Base-by-base conservation (phyloP, 495 filamentous ascomycete species). In the Aspergillus coremiiformis region DNA sequence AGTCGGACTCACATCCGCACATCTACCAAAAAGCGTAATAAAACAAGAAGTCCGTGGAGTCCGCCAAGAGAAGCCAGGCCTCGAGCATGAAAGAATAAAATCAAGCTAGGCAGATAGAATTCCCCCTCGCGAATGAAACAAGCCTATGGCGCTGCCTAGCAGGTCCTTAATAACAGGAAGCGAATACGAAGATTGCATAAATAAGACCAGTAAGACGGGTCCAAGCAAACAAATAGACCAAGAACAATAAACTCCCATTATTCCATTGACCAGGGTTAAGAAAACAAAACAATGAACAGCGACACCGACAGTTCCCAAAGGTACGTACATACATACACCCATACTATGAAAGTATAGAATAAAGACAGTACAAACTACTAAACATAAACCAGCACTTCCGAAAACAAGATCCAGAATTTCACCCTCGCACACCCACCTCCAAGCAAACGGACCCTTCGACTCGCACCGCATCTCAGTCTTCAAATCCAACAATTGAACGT, bases 401-500 rank as follows among this genome's bases (percentile, higher is more conserved):
- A 42, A 26, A 17, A 26, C 45, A 41, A 61, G 51, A 53, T 59
- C 64, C 21, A 63, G 68, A 46, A 62, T 63, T 71, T 73, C 54
- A 56, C 66, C 43, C 60, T 71, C 37, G 70, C 70, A 29, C 60
- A 63, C 23, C 70, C 66, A 15, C 63, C 70, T 11, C 66, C 70
- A 26, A 64, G 66, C 58, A 50, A 46, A 41, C 56, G 58, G 33
- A 39, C 54, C 2, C 55, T 71, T n/a, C 63, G 67, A 1, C 53
- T 71, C 39, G 55, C 60, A 30, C 55, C 70, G 5, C 65, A 62
- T 21, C 59, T 70, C 14, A 53, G 67, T 6, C 60, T 73, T 5
- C 70, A 73, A 61, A 65, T 73, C 51, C 70, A 73, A 59, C 70
- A 73, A 62, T 45, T 73, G 20, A 48, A 52, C 4, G 39, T 49